A percentile compares a stretch with the other conserved stretches of the same genome.
Conservation (phyloP, 805 yeast species). For the Candida broadrunensis region DNA sequence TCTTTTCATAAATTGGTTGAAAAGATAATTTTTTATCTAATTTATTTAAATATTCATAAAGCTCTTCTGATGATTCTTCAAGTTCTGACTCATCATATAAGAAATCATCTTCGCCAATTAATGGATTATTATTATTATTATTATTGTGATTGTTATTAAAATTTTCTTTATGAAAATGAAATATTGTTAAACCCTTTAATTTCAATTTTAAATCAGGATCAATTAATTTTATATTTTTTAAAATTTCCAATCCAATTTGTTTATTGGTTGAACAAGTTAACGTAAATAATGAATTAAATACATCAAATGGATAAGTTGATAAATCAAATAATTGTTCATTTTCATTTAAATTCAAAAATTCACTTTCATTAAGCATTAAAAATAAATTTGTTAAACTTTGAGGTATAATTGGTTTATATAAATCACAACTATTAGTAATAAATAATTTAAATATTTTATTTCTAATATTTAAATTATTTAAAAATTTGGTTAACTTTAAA, state of each 20-base stretch:
- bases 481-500: slow-evolving; percentile 20
- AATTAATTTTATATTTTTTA: slow-evolving; percentile 18
- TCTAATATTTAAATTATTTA: slow-evolving; percentile 20
- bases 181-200: slow-evolving; percentile 24
- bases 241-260: slow-evolving; percentile 27
- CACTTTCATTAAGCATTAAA: slow-evolving; percentile 29
- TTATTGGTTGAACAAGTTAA: slow-evolving; percentile 30
- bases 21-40: slow-evolving; percentile 20
- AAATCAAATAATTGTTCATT: slow-evolving; percentile 12
- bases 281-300: slow-evolving; percentile 21
- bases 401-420: slow-evolving; percentile 24
- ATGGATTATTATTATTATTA: no score
- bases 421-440: slow-evolving; percentile 19
- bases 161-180: slow-evolving; percentile 30
- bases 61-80: slow-evolving; percentile 1
- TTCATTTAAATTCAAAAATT: slow-evolving; percentile 13
- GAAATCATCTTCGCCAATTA: background rate
- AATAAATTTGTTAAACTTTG: slow-evolving; percentile 27
- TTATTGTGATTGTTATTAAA: no score
- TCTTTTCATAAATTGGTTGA: slow-evolving; percentile 15
- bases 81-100: background rate
- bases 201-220: slow-evolving; percentile 20
- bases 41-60: slow-evolving; percentile 8
- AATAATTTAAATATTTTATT: slow-evolving; percentile 27
- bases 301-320: slow-evolving; percentile 14